phyloP scores from a whole-genome alignment of 2,329 filamentous ascomycete genomes.

The Fusarium redolens region DNA sequence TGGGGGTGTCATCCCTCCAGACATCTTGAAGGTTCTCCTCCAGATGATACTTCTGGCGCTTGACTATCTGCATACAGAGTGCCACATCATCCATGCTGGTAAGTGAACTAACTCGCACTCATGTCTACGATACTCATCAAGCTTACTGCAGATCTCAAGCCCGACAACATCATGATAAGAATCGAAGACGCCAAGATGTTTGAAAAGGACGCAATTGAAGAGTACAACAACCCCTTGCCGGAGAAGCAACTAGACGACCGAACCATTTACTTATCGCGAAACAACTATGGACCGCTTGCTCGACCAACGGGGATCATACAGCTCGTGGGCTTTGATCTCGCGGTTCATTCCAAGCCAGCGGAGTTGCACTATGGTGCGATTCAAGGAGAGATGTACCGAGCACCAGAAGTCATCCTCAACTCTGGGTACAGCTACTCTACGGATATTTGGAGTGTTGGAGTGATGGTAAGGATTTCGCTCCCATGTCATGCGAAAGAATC shows the following conservation, averaged over 20 bases:
- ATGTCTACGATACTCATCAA: accelerated
- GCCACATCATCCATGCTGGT: slow-evolving; percentile 37
- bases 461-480: slow-evolving; percentile 22
- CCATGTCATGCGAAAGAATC: accelerated
- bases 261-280: slow-evolving; percentile 40
- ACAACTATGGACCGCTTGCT: slow-evolving; percentile 33
- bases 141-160: slow-evolving; percentile 25
- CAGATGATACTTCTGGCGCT: too few relatives aligned
- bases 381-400: slow-evolving; percentile 29
- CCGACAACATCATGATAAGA: slow-evolving; percentile 37
- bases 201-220: slow-evolving; percentile 30
- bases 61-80: slow-evolving; percentile 13
- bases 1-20: slow-evolving; percentile 29
- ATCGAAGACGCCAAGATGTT: slow-evolving; percentile 32
- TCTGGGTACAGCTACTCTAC: slow-evolving; percentile 29
- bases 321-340: slow-evolving; percentile 33
- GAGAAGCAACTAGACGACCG: slow-evolving; percentile 28
- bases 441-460: slow-evolving; percentile 43
- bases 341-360: slow-evolving; percentile 3
- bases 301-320: slow-evolving; percentile 32
- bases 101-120: accelerated
- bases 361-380: slow-evolving; percentile 20
- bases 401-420: slow-evolving; percentile 40
- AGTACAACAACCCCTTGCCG: slow-evolving; percentile 36
- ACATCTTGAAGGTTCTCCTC: slow-evolving; percentile 1